Evolutionary conservation across 108 stramenopile genomes (phyloP).

Genomic region (Nannochloropsis granulata): DNA sequence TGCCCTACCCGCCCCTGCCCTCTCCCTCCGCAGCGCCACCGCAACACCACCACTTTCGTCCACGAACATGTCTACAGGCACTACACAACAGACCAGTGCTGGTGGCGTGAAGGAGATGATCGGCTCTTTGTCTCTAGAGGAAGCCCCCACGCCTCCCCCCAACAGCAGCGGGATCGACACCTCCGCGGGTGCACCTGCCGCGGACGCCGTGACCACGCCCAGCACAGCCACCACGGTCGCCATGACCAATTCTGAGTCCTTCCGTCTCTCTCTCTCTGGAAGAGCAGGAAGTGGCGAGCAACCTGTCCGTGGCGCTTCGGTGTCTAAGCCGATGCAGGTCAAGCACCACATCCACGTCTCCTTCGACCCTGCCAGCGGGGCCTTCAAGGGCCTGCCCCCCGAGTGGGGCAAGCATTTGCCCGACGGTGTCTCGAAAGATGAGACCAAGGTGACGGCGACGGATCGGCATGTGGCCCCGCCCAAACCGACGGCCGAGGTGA

Average conservation of each 20-base stretch:
- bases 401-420: constrained; percentile 22
- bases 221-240: neutral
- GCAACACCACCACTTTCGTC: too few relatives aligned
- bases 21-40: too few relatives aligned
- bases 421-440: neutral
- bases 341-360: constrained; percentile 24
- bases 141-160: neutral
- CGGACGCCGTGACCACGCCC: neutral
- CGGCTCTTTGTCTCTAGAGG: neutral
- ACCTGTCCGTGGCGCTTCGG: neutral
- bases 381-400: constrained; percentile 26
- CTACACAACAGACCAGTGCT: too few relatives aligned
- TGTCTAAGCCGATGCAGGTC: neutral
- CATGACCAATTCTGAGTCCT: neutral
- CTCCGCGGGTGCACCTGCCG: neutral
- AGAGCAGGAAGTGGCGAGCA: neutral
- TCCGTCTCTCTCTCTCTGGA: neutral
- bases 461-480: constrained; percentile 1
- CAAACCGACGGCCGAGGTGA: neutral
- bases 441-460: neutral
- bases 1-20: too few relatives aligned
- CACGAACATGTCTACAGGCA: too few relatives aligned
- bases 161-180: neutral
- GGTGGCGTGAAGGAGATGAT: neutral
- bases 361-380: constrained; percentile 11